Percentiles rank a stretch among this genome's conserved stretches.
These are phyloP conservation scores for Solanum stenotomum DNA, from an alignment of 257 asterid species.

Conservation along the genomic window DNA sequence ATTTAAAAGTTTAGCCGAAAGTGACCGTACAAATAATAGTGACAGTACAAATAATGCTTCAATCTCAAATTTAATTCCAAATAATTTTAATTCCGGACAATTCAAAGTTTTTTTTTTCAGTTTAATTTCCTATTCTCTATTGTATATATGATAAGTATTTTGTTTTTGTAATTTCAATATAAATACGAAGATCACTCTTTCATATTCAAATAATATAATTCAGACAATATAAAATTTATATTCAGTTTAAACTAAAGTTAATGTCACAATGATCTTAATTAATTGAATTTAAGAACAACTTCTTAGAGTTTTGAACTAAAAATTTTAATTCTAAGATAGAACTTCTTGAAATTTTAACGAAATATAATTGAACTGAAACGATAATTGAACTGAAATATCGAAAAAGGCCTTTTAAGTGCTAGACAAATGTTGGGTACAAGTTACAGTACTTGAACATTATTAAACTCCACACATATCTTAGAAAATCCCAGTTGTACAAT, in stretches of 20 bases:
- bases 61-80: background rate
- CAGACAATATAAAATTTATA: background rate
- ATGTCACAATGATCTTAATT: too few species aligned
- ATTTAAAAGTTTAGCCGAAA: background rate
- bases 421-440: background rate
- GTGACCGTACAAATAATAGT: background rate
- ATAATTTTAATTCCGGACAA: background rate
- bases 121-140: background rate
- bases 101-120: background rate
- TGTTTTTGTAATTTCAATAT: background rate
- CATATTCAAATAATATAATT: background rate
- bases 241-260: background rate
- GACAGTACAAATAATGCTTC: too few species aligned
- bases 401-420: background rate
- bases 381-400: rapidly evolving
- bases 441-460: background rate
- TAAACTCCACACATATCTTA: background rate
- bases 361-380: too few species aligned
- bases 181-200: background rate
- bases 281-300: too few species aligned
- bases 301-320: background rate
- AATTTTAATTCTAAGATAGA: too few species aligned
- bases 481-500: background rate
- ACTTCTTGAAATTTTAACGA: rapidly evolving
- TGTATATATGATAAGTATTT: background rate